Conservation (phyloP, 495 filamentous ascomycete genomes). For the Pseudevernia furfuracea region DNA sequence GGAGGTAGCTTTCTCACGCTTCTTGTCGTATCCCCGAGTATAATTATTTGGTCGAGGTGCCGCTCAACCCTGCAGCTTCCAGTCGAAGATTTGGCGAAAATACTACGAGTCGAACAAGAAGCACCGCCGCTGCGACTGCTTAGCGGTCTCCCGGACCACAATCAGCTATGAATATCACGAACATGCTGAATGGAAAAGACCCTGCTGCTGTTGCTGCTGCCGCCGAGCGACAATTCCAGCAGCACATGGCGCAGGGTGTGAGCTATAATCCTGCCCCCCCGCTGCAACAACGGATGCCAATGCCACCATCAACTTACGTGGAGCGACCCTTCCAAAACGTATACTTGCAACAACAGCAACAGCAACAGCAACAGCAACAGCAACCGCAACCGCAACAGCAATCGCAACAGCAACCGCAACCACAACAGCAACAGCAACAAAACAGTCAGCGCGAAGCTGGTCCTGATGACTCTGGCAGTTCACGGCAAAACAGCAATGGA, state of each 20-base stretch:
- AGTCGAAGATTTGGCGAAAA: background rate
- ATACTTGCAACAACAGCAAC: conserved; percentile 27
- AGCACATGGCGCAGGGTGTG: conserved; percentile 49
- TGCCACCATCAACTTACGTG: conserved; percentile 47
- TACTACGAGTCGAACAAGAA: background rate
- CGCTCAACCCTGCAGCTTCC: background rate
- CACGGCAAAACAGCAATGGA: conserved; percentile 36
- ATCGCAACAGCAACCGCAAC: conserved; percentile 21
- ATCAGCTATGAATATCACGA: conserved; percentile 61
- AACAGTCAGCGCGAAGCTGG: conserved; percentile 30
- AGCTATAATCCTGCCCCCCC: conserved; percentile 49
- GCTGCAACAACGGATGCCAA: conserved; percentile 50
- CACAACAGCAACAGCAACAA: conserved; percentile 26
- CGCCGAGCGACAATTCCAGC: conserved; percentile 41
- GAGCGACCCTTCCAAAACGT: conserved; percentile 28
- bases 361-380: conserved; percentile 23
- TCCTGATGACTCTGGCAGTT: conserved; percentile 32
- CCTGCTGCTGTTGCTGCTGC: conserved; percentile 36
- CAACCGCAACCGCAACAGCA: conserved; percentile 22
- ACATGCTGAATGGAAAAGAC: conserved; percentile 58
- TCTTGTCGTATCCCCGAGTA: background rate
- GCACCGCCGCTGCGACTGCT: background rate
- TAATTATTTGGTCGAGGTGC: background rate
- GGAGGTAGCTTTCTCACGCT: background rate
- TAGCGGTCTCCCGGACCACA: background rate